phyloP scores from a whole-genome alignment of 2,329 filamentous ascomycete genomes.

The Iodosphaeria phyllophila region DNA sequence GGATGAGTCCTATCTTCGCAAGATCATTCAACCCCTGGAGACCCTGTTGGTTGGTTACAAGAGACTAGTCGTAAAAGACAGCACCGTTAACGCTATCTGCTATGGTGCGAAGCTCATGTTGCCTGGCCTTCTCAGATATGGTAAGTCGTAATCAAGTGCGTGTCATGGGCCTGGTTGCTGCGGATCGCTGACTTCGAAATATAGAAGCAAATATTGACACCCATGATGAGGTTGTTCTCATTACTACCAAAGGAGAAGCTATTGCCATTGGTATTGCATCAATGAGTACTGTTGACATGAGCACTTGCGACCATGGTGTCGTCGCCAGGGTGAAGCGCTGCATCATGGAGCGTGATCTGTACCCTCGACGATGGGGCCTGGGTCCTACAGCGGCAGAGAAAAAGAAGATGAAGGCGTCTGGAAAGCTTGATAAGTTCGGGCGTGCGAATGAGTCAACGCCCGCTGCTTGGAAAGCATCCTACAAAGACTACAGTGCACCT shows the following conservation, averaged over 20 bases:
- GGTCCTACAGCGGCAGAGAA: conserved; percentile 88
- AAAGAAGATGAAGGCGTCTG: conserved; percentile 98
- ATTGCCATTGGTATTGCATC: conserved; percentile 92
- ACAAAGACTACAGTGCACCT: conserved; percentile 69
- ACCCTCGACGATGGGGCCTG: conserved; percentile 91
- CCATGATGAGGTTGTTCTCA: conserved; percentile 90
- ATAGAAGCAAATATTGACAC: conserved; percentile 77
- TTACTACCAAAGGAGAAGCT: conserved; percentile 98
- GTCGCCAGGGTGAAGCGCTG: conserved; percentile 98
- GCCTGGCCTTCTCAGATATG: conserved; percentile 82
- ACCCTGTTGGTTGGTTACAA: conserved; percentile 86
- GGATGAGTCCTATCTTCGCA: conserved; percentile 82
- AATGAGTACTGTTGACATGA: conserved; percentile 96
- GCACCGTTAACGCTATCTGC: conserved; percentile 89
- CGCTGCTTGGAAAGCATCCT: conserved; percentile 77
- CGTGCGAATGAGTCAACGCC: conserved; percentile 84
- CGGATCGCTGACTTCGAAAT: conserved; percentile 2
- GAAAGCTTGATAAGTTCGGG: conserved; percentile 96
- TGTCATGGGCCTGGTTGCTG: neutral
- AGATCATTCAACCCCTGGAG: conserved; percentile 83
- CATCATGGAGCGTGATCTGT: conserved; percentile 98
- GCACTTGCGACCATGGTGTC: conserved; percentile 90
- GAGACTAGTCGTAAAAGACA: conserved; percentile 94
- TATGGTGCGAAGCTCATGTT: conserved; percentile 99
- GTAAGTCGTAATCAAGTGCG: conserved; percentile 30